Evolutionary conservation across 2,329 filamentous ascomycete genomes (phyloP).

Genomic region (Aspergillus eucalypticola): DNA sequence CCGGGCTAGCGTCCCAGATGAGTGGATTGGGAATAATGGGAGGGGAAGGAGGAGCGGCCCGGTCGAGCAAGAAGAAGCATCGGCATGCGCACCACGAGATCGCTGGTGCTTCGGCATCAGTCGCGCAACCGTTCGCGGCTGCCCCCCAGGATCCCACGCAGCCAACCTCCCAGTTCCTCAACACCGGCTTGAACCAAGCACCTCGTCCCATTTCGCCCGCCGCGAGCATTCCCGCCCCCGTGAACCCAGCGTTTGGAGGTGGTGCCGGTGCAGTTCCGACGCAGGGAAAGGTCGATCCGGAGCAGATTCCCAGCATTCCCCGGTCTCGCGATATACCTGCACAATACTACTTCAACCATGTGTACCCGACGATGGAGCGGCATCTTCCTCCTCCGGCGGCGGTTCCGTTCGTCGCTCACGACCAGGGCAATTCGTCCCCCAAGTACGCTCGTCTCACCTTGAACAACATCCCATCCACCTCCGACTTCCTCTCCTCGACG

Average conservation of each 20-base stretch:
- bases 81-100: slow-evolving; percentile 89
- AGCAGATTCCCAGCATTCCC: slow-evolving; percentile 91
- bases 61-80: slow-evolving; percentile 80
- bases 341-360: slow-evolving; percentile 78
- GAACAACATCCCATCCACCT: slow-evolving; percentile 85
- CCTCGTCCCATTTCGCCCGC: slow-evolving; percentile 32
- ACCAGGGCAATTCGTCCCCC: slow-evolving; percentile 94
- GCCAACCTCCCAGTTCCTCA: slow-evolving; percentile 60
- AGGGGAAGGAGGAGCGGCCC: slow-evolving; percentile 43
- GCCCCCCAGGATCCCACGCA: slow-evolving; percentile 39
- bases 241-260: slow-evolving; percentile 50
- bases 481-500: slow-evolving; percentile 77
- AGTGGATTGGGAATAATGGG: slow-evolving; percentile 69
- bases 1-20: slow-evolving; percentile 65
- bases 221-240: slow-evolving; percentile 33
- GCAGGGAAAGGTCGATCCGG: slow-evolving; percentile 77
- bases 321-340: slow-evolving; percentile 78
- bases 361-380: slow-evolving; percentile 94
- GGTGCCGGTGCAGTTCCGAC: slow-evolving; percentile 62
- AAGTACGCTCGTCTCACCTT: slow-evolving; percentile 89
- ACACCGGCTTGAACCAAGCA: slow-evolving; percentile 51
- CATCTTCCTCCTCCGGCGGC: slow-evolving; percentile 87
- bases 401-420: slow-evolving; percentile 86
- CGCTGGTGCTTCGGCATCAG: slow-evolving; percentile 61
- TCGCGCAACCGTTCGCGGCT: slow-evolving; percentile 66